Evolutionary conservation across 495 filamentous ascomycete species (phyloP), one percentile per base, ranked within the genome.

Genomic region (Penicillium salamii): DNA sequence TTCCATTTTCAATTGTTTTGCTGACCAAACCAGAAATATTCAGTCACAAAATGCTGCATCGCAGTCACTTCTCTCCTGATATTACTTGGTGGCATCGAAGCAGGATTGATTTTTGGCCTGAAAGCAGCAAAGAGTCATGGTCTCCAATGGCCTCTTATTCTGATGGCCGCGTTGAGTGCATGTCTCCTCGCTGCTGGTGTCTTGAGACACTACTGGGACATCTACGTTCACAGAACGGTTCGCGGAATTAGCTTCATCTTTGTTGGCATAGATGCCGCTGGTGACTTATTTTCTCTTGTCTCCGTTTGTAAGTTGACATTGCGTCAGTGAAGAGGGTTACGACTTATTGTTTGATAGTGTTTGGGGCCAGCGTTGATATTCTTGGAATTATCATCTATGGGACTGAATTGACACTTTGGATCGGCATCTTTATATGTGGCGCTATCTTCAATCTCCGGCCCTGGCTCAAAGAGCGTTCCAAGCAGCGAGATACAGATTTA

Each of bases 211-310:
- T 85, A 83, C 49, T 77, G 71, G 69, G 80, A 83, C 53, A 84
- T 85, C 18, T 82, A 77, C 41, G 57, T 69, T 11, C 73, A 84
- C 46, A 69, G 74, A 9, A 84, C 81, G 0, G 82, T 85, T 11
- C 71, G 79, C 2, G 83, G 83, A 7, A 85, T 87, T 24, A 83
- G 78, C 12, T 85, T 87, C 62, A 65, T 84, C 3, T 87, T 85
- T 55, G 81, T 84, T 1, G 80, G 65, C 0, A 83, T 85, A 33
- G 83, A 87, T 61, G 82, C 82, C 3, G 72, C 76, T 1, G 83
- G 82, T 0, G 83, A 87, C 66, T 47, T 85, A 1, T 81, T 79
- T 46, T 84, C 82, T 3, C 69, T 85, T 0, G 54, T 83, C 11
- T 84, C 83, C 5, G 65, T 87, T 31, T 63, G 69, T 72, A 8